Conservation (phyloP, 441 rosid species). For the Hura crepitans region DNA sequence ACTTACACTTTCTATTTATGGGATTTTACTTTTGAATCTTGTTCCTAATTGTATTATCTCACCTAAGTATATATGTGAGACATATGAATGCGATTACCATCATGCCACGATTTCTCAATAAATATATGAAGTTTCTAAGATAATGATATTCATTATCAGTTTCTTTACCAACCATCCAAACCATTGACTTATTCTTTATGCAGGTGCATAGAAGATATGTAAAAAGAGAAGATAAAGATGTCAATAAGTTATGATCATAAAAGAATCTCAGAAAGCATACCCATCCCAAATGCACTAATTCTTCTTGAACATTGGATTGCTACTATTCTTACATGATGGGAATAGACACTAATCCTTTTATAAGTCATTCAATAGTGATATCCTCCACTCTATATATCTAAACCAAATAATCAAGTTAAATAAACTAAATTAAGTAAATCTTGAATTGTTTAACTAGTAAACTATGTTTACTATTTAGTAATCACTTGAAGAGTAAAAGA, state of each 20-base stretch:
- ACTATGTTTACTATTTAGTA: conserved; percentile 18
- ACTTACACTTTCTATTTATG: background rate
- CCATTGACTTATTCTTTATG: background rate
- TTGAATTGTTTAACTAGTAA: conserved; percentile 20
- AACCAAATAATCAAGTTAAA: conserved; percentile 27
- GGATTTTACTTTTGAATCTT: conserved; percentile 6
- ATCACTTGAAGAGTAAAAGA: conserved; percentile 97
- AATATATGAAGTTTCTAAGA: conserved; percentile 16
- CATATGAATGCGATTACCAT: too few species aligned
- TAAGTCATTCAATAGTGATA: conserved; percentile 72
- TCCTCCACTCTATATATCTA: conserved; percentile 99
- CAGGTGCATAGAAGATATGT: background rate
- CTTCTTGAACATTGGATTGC: conserved; percentile 67
- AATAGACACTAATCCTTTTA: conserved; percentile 94
- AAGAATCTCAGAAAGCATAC: conserved; percentile 39
- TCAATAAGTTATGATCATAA: conserved; percentile 11
- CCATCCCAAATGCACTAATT: conserved; percentile 91
- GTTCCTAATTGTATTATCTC: background rate
- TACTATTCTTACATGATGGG: conserved; percentile 89
- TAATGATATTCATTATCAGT: conserved; percentile 12
- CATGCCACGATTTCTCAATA: conserved; percentile 12
- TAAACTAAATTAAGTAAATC: conserved; percentile 23
- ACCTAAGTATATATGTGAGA: background rate
- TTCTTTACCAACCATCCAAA: conserved; percentile 7
- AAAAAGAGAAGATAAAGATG: background rate